Conservation (phyloP, 257 asterid genomes). For the Buddleja alternifolia region DNA sequence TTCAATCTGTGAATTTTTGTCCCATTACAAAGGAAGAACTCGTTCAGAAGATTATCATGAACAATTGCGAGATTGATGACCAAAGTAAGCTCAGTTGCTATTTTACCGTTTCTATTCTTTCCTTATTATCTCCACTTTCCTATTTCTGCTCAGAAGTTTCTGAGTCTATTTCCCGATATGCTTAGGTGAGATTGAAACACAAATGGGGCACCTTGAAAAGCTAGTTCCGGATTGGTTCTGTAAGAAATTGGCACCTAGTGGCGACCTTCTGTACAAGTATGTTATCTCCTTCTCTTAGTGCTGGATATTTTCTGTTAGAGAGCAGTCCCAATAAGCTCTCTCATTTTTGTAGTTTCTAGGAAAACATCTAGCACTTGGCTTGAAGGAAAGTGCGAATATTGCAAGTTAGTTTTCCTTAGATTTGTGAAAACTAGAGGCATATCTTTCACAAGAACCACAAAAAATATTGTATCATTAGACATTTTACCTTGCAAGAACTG, state of each 20-base stretch:
- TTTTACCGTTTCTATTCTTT: conserved; percentile 17
- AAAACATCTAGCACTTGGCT: neutral
- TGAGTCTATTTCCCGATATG: conserved; percentile 27
- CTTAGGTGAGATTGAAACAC: conserved; percentile 66
- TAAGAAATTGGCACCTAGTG: conserved; percentile 61
- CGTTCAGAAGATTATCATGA: conserved; percentile 77
- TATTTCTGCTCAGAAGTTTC: neutral
- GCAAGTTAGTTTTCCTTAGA: neutral
- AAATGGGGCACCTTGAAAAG: conserved; percentile 73
- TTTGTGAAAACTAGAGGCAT: neutral
- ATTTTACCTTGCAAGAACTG: neutral
- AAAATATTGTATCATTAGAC: neutral
- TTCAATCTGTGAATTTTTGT: conserved; percentile 55
- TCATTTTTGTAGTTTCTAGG: conserved; percentile 1
- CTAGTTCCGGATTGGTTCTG: conserved; percentile 85
- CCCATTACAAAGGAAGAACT: conserved; percentile 90
- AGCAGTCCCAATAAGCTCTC: neutral
- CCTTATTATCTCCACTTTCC: neutral
- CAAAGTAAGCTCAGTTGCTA: conserved; percentile 45
- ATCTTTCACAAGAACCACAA: neutral
- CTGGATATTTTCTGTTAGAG: conserved; percentile 9
- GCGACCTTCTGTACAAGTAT: conserved; percentile 75
- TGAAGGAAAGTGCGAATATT: neutral
- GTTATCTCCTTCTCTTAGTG: conserved; percentile 23
- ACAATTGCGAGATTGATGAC: conserved; percentile 61